Evolutionary conservation across 2,329 filamentous ascomycete genomes (phyloP).

Genomic region (Pestalotiopsis sp.): DNA sequence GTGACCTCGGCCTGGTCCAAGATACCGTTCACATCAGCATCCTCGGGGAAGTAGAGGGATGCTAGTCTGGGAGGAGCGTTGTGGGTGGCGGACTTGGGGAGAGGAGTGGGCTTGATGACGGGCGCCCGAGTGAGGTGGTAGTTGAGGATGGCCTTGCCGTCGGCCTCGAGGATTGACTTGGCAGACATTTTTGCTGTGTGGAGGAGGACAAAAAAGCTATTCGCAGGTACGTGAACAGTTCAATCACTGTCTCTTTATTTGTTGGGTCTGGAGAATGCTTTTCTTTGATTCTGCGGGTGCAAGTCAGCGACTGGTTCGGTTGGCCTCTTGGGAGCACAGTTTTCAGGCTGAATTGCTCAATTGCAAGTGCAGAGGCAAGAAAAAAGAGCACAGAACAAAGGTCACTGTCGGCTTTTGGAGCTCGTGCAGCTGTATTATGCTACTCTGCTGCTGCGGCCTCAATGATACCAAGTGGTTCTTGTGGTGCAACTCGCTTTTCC

Average conservation of each 20-base stretch:
- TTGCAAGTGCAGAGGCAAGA: neutral
- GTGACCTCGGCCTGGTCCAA: conserved; percentile 95
- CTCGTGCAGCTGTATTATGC: neutral
- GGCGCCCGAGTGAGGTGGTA: conserved; percentile 98
- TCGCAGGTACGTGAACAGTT: conserved; percentile 26
- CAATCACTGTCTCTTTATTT: conserved; percentile 14
- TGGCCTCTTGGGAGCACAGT: neutral
- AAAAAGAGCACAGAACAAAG: neutral
- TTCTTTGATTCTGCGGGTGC: neutral
- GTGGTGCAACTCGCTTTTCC: neutral
- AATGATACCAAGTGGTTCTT: neutral
- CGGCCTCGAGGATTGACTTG: conserved; percentile 97
- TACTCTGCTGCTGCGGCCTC: neutral
- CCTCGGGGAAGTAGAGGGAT: conserved; percentile 89
- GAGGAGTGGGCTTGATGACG: conserved; percentile 96
- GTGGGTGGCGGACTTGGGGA: conserved; percentile 81
- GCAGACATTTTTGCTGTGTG: conserved; percentile 69
- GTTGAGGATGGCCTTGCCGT: conserved; percentile 99
- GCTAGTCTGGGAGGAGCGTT: conserved; percentile 91
- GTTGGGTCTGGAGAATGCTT: conserved; percentile 1
- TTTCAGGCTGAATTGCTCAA: neutral
- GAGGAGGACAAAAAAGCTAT: conserved; percentile 17
- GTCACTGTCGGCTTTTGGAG: neutral
- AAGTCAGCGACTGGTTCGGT: conserved; percentile 21
- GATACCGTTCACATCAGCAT: conserved; percentile 78